A percentile compares a stretch with the other conserved stretches of the same genome.
phyloP scores from a whole-genome alignment of 2,329 filamentous ascomycete genomes.

The Scedosporium dehoogii region DNA sequence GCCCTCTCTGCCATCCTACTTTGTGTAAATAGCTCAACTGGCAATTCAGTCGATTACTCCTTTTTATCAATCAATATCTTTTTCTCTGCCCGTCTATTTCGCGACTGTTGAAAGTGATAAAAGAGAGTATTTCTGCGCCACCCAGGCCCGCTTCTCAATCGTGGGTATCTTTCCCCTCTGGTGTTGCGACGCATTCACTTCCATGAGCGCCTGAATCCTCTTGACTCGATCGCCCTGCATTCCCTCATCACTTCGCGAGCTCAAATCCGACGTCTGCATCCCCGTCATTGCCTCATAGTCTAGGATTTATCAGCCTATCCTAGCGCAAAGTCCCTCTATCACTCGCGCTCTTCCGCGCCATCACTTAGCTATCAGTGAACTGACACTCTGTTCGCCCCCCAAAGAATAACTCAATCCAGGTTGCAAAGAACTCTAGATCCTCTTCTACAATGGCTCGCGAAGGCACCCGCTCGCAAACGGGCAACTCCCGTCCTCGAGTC shows the following conservation, averaged over 20 bases:
- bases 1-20: background rate
- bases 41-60: background rate
- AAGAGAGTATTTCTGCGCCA: background rate
- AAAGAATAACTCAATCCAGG: background rate
- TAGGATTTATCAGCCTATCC: too few relatives aligned
- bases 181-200: background rate
- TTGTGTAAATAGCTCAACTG: conserved; percentile 1
- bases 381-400: too few relatives aligned
- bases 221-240: background rate
- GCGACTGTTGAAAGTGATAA: background rate
- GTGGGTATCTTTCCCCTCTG: background rate
- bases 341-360: too few relatives aligned
- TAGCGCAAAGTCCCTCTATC: too few relatives aligned
- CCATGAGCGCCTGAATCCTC: background rate
- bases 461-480: conserved; percentile 41
- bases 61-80: background rate
- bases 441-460: conserved; percentile 32
- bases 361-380: too few relatives aligned
- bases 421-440: background rate
- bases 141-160: background rate
- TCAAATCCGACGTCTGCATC: background rate
- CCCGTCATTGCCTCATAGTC: background rate
- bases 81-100: background rate
- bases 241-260: background rate
- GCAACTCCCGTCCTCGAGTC: conserved; percentile 43